Evolutionary conservation across 2,329 filamentous ascomycete genomes (phyloP).

Genomic region (Penicillium freii): DNA sequence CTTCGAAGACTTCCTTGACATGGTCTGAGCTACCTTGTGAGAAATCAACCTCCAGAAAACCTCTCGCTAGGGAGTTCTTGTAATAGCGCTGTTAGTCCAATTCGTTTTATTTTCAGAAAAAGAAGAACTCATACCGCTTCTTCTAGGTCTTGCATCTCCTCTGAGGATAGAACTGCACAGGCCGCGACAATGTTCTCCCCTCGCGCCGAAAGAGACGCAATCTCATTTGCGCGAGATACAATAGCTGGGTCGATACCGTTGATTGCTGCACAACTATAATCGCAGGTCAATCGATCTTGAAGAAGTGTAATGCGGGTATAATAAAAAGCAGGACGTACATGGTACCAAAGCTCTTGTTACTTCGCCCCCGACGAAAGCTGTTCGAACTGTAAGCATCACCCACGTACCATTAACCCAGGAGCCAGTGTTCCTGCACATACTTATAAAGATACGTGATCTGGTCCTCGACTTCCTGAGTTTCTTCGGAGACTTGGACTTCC

Average conservation of each 20-base stretch:
- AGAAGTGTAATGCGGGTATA: background rate
- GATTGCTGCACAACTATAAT: slow-evolving; percentile 69
- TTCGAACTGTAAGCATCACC: slow-evolving; percentile 8
- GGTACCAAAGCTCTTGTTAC: slow-evolving; percentile 78
- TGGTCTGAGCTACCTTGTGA: slow-evolving; percentile 1
- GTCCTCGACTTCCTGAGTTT: slow-evolving; percentile 46
- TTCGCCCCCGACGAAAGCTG: slow-evolving; percentile 62
- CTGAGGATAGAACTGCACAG: slow-evolving; percentile 64
- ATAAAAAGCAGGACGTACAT: slow-evolving; percentile 40
- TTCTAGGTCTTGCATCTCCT: slow-evolving; percentile 65
- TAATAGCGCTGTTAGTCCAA: slow-evolving; percentile 2
- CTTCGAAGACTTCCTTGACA: slow-evolving; percentile 13
- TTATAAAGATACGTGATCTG: slow-evolving; percentile 69
- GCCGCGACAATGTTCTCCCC: slow-evolving; percentile 74
- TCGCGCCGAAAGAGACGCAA: slow-evolving; percentile 65
- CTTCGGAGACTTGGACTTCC: slow-evolving; percentile 51
- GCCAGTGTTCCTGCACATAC: slow-evolving; percentile 23
- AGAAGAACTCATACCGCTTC: slow-evolving; percentile 54
- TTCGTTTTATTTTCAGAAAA: background rate
- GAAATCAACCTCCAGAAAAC: slow-evolving; percentile 19
- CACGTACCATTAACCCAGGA: background rate
- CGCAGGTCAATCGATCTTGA: slow-evolving; percentile 4
- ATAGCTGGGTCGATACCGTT: slow-evolving; percentile 76
- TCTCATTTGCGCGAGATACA: slow-evolving; percentile 70
- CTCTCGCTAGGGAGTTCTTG: slow-evolving; percentile 19